Percentiles rank a stretch among this genome's conserved stretches.
Evolutionary conservation across 345 rosid genomes (phyloP).

Genomic region (Gossypium longicalyx): DNA sequence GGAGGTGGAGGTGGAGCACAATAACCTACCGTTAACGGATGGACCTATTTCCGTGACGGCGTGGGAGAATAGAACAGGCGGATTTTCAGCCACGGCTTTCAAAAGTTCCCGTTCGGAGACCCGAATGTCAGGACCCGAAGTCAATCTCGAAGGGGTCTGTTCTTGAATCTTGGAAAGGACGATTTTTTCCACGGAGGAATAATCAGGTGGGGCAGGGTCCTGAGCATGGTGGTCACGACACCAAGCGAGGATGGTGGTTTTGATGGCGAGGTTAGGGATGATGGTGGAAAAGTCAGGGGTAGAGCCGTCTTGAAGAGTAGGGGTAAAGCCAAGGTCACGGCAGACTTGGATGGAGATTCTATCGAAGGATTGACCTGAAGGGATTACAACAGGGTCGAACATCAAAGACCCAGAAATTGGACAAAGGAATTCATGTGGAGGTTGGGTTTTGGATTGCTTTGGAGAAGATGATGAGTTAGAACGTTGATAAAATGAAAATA

Average conservation of each 20-base stretch:
- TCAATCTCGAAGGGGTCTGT: neutral
- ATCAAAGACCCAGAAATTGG: neutral
- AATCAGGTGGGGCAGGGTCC: neutral
- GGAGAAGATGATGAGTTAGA: neutral
- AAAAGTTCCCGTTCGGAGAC: slow-evolving; percentile 7
- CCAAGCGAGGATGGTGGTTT: neutral
- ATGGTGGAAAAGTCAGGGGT: neutral
- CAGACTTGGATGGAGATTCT: slow-evolving; percentile 1
- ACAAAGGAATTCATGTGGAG: neutral
- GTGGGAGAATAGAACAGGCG: slow-evolving; percentile 1
- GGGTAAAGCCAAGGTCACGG: neutral
- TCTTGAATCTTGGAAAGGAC: neutral
- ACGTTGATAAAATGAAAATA: neutral
- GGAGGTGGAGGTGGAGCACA: neutral
- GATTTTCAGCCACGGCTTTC: slow-evolving; percentile 5
- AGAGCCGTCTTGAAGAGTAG: neutral
- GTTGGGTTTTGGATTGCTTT: neutral
- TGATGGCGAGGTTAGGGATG: neutral
- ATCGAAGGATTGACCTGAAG: neutral
- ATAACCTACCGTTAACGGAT: neutral
- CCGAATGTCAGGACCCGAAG: neutral
- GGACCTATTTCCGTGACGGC: neutral
- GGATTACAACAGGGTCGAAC: neutral
- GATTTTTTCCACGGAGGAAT: neutral
- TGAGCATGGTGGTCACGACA: neutral